Base-by-base conservation (phyloP, 805 yeast species). In the Teunomyces barrocoloradensis region DNA sequence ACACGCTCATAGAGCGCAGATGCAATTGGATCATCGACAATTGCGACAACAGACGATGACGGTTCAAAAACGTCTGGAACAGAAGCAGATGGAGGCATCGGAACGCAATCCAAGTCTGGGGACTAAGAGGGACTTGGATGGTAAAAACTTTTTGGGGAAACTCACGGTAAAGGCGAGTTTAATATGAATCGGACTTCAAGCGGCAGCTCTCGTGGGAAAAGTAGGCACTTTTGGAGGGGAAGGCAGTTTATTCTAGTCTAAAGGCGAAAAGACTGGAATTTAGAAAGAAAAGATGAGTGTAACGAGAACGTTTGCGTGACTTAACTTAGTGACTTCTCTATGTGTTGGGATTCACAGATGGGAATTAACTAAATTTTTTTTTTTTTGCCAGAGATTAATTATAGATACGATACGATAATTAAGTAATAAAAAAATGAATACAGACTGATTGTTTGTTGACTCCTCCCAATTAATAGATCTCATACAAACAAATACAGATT, bases 191-290 rank as follows among this genome's bases (percentile, higher is more conserved):
- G 43, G 53, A 64, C 71, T 61, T 69, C 73, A 69, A 65, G 71
- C 74, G 74, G 74, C 74, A 69, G 74, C 74, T 69, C 74, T 68
- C 74, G 74, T 69, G 42, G 53, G 43, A 33, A 43, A 35, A 47
- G 46, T 44, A 12, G 32, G 35, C 28, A 38, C 23, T 27, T 35
- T 40, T 32, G 20, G 20, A 32, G n/a, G 46, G 40, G 40, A 37
- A 37, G 40, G 40, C 40, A 37, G 40, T 37, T 21, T 37, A 37
- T 41, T 41, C 44, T 11, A 30, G 44, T 41, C 44, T 30, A 41
- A 41, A 41, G 34, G 34, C 32, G 43, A 28, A 28, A 39, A 28
- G 44, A 41, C 44, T 41, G 34, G 33, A 28, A 41, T 28, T 17
- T 13, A 12, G 12, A 30, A 29, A 41, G 23, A 20, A 39, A 39